Evolutionary conservation across 179 eudicot species (phyloP), one percentile per base, ranked within the genome.

Genomic region (Beta macrorhiza): DNA sequence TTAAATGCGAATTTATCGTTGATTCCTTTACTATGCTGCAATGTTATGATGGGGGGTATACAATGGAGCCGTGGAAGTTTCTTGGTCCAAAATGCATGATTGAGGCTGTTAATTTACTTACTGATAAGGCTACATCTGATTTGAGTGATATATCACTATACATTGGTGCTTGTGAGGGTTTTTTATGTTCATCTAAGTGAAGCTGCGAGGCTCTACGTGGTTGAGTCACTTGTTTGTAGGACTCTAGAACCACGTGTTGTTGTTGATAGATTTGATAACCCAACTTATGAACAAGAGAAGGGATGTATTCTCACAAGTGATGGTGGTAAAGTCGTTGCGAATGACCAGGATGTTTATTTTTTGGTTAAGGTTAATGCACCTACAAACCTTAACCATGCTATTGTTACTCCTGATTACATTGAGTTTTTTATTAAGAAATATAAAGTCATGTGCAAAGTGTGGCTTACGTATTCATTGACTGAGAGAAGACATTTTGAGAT

Each of bases 11-110:
- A 1, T 75, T 37, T 59, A 12, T 1, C 4, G 7, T 57, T 75
- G 51, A 32, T 17, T 6, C 5, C 7, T 32, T 29, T 59, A 29
- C 20, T 2, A 59, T 61, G 55, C n/a, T 45, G 52, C 10, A 61
- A 10, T 0, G 0, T 37, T 61, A 42, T 13, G 14, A 14, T 45
- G 79, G 69, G 7, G 42, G 7, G 11, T 76, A 76, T 17, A 76
- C 56, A 1, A n/a, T 0, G 11, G 5, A 61, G 11, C 69, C 70
- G 0, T 76, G 79, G 69, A 22, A 59, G 5, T 2, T 2, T 1
- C 14, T 76, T 13, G 79, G 79, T 0, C 53, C 69, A 15, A 61
- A 76, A 15, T 19, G 7, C 10, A 76, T 76, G 69, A 76, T 76
- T 59, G 69, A 76, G 42, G 69, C 17, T 8, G 37, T 76, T 0